A percentile compares a stretch with the other conserved stretches of the same genome.
Conservation (phyloP, 2,329 filamentous ascomycete species). For the Fusarium mundagurra region DNA sequence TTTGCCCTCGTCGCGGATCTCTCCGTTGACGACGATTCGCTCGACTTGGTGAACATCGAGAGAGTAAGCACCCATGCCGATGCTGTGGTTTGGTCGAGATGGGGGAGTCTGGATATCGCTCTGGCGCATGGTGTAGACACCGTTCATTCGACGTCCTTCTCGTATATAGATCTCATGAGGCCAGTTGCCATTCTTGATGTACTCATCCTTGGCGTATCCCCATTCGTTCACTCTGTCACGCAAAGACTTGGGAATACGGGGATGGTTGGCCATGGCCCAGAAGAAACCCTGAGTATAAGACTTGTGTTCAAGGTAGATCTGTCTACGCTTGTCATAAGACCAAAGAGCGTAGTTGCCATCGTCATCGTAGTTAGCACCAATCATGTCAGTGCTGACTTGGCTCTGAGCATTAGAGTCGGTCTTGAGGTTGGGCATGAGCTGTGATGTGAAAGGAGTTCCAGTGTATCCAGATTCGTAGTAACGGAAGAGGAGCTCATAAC, state of each 20-base stretch:
- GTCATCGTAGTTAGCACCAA: slow-evolving; percentile 20
- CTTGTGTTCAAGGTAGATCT: slow-evolving; percentile 9
- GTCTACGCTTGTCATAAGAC: slow-evolving; percentile 21
- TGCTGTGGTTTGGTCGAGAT: not conserved
- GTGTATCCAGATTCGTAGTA: slow-evolving; percentile 30
- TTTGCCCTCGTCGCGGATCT: slow-evolving; percentile 26
- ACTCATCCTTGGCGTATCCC: slow-evolving; percentile 33
- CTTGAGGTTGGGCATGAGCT: slow-evolving; percentile 36
- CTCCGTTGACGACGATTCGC: slow-evolving; percentile 14
- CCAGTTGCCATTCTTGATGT: slow-evolving; percentile 24
- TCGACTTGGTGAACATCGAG: slow-evolving; percentile 32
- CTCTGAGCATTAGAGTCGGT: slow-evolving; percentile 28
- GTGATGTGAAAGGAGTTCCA: slow-evolving; percentile 23
- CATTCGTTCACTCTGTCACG: slow-evolving; percentile 1
- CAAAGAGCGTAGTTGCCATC: slow-evolving; percentile 27
- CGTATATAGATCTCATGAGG: slow-evolving; percentile 33
- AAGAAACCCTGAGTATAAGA: slow-evolving; percentile 30
- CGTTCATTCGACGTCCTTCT: slow-evolving; percentile 28
- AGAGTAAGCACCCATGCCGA: slow-evolving; percentile 21
- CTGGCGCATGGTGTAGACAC: slow-evolving; percentile 28
- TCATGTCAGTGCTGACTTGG: slow-evolving; percentile 33
- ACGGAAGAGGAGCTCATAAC: slow-evolving; percentile 30
- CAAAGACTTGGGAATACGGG: slow-evolving; percentile 10
- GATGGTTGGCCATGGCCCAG: slow-evolving; percentile 29
- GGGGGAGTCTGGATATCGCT: slow-evolving; percentile 24